Percentiles rank a stretch among this genome's conserved stretches.
Evolutionary conservation across 176 grass and related monocot species (phyloP).

Genomic region (Guadua angustifolia): DNA sequence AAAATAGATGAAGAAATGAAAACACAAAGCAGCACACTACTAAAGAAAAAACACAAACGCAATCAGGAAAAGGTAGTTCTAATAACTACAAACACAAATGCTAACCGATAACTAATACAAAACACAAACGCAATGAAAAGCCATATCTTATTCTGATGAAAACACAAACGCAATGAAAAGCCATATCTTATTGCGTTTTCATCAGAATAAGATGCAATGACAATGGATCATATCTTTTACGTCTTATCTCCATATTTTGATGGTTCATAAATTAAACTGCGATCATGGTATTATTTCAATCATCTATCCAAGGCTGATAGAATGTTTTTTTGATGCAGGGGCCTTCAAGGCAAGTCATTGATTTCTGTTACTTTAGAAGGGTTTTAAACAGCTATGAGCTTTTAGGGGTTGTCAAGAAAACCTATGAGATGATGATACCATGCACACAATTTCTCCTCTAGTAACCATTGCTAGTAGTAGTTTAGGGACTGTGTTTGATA

Average conservation of each 20-base stretch:
- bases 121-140: too few species aligned
- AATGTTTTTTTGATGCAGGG: slow-evolving; percentile 64
- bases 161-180: too few species aligned
- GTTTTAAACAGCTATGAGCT: slow-evolving; percentile 25
- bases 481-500: slow-evolving; percentile 15
- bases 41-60: too few species aligned
- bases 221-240: background rate
- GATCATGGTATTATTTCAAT: background rate
- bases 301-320: slow-evolving; percentile 19
- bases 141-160: too few species aligned
- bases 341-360: slow-evolving; percentile 74
- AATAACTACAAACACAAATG: too few species aligned
- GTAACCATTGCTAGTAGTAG: background rate
- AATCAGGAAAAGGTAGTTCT: too few species aligned
- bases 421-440: background rate
- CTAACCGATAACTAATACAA: too few species aligned
- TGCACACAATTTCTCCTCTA: background rate
- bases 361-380: slow-evolving; percentile 22
- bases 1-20: too few species aligned
- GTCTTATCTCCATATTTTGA: background rate
- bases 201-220: too few species aligned
- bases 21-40: too few species aligned
- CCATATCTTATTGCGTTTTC: too few species aligned
- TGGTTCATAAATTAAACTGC: slow-evolving; percentile 1
- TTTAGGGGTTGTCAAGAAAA: background rate